A percentile compares a stretch with the other conserved stretches of the same genome.
Conservation (phyloP, 495 filamentous ascomycete genomes). For the Neurospora sp. region DNA sequence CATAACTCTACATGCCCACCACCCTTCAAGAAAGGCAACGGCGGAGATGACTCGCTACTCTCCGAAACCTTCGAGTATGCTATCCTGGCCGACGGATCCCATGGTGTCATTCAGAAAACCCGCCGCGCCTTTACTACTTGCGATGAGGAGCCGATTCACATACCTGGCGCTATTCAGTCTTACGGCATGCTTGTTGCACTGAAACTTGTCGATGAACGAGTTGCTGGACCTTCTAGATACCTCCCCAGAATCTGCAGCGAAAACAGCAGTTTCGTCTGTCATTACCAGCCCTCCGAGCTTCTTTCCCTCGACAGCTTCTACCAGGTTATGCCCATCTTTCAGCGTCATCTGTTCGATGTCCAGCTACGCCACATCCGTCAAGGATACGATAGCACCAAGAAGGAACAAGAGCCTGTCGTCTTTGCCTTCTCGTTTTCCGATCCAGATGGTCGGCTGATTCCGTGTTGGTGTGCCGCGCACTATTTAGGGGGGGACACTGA, state of each 20-base stretch:
- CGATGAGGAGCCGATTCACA: constrained; percentile 17
- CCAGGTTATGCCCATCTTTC: constrained; percentile 12
- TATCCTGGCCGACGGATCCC: constrained; percentile 7
- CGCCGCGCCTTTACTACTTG: constrained; percentile 12
- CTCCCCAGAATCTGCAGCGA: constrained; percentile 16
- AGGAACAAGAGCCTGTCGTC: constrained; percentile 12
- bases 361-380: constrained; percentile 7
- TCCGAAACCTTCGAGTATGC: constrained; percentile 13
- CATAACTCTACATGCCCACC: not conserved
- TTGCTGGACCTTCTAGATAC: constrained; percentile 2
- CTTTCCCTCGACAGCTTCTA: constrained; percentile 12
- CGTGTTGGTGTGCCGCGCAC: constrained; percentile 18
- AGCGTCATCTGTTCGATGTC: constrained; percentile 10
- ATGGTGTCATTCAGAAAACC: constrained; percentile 13
- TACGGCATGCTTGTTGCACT: constrained; percentile 18
- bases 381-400: constrained; percentile 3
- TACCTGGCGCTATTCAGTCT: constrained; percentile 15
- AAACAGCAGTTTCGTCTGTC: constrained; percentile 10
- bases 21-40: not conserved
- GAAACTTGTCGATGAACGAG: constrained; percentile 5
- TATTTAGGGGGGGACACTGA: constrained; percentile 9
- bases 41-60: constrained; percentile 1
- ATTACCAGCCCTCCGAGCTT: constrained; percentile 9
- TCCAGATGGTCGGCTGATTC: constrained; percentile 10
- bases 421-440: constrained; percentile 16